Evolutionary conservation across 139 green algal genomes (phyloP).

Genomic region (Chlamydomonas schloesseri): DNA sequence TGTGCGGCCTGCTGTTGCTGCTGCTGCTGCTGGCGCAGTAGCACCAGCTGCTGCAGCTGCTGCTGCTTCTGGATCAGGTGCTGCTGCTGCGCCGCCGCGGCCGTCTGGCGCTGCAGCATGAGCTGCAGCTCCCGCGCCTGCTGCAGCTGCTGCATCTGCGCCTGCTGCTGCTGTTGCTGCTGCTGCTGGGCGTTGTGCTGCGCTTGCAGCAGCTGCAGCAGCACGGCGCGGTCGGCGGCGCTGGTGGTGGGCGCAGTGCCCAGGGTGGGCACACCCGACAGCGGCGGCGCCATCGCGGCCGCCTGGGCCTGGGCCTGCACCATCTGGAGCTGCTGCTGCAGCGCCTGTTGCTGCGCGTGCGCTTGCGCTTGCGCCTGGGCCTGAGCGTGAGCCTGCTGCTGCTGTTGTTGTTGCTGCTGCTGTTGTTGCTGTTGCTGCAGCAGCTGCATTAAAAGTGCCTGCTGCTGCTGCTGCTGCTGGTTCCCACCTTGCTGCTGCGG

Average conservation of each 20-base stretch:
- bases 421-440: background rate
- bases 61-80: background rate
- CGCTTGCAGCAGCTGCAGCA: background rate
- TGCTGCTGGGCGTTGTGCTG: background rate
- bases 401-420: background rate
- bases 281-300: too few relatives aligned
- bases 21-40: background rate
- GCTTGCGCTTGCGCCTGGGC: background rate
- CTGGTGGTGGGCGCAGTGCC: too few relatives aligned
- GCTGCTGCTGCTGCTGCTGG: conserved; percentile 4
- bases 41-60: background rate
- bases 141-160: background rate
- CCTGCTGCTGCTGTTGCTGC: background rate
- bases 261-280: too few relatives aligned
- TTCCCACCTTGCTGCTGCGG: background rate
- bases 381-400: background rate
- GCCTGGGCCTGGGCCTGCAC: background rate
- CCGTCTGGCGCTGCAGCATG: background rate
- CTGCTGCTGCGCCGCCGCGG: background rate
- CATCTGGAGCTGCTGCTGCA: background rate
- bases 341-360: background rate
- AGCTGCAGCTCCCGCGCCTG: background rate
- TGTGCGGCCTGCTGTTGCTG: background rate
- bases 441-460: background rate
- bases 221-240: background rate